Conservation (phyloP, 805 yeast species). For the Wickerhamiella qilinensis region DNA sequence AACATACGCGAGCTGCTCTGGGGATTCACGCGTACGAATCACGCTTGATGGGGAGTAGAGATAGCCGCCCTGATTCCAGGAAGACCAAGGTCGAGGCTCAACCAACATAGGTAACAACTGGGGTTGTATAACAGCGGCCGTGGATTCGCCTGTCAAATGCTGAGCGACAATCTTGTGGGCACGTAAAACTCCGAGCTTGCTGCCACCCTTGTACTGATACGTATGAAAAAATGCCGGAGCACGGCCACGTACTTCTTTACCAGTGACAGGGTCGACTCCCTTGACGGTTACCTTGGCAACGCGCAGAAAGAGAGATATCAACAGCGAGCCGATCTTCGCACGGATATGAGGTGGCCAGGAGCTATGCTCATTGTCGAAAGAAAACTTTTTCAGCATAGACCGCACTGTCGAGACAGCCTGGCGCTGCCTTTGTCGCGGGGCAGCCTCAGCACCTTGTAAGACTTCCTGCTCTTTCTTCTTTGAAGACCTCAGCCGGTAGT, state of each 20-base stretch:
- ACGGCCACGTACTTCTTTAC: conserved; percentile 43
- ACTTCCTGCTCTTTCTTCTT: conserved; percentile 22
- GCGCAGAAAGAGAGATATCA: conserved; percentile 58
- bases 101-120: conserved; percentile 87
- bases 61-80: conserved; percentile 76
- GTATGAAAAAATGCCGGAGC: conserved; percentile 88
- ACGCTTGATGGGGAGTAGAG: conserved; percentile 44
- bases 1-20: conserved; percentile 79
- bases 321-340: conserved; percentile 68
- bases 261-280: conserved; percentile 70
- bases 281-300: conserved; percentile 69
- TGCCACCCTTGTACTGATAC: conserved; percentile 66
- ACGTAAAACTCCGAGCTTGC: conserved; percentile 64
- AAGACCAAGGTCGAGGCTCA: conserved; percentile 77
- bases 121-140: conserved; percentile 56
- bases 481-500: conserved; percentile 30
- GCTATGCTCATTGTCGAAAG: conserved; percentile 19
- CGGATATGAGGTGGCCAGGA: conserved; percentile 40
- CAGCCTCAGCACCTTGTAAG: conserved; percentile 29
- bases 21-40: conserved; percentile 66
- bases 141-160: conserved; percentile 48
- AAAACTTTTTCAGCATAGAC: conserved; percentile 1
- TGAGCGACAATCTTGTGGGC: conserved; percentile 54
- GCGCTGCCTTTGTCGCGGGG: conserved; percentile 14
- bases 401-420: conserved; percentile 2